Base-by-base conservation (phyloP, 106 monocot genomes). In the Apostasia shenzhenica region DNA sequence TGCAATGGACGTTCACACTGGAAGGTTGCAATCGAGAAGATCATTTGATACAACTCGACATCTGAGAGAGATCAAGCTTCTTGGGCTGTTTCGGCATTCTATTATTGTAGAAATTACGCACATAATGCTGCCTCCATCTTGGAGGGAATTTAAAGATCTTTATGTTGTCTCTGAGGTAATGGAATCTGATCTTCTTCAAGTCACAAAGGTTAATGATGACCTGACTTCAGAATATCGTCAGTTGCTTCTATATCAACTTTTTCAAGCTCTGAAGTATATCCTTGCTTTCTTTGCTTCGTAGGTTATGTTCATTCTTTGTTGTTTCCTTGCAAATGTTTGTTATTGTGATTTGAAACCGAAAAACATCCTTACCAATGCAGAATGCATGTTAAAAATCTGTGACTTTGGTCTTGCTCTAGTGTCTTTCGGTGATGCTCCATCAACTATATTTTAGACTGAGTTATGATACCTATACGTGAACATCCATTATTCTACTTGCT, bases 51-150 rank as follows among this genome's bases (percentile, higher is more conserved):
- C 92, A 43, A 92, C 88, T 26, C 88, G 92, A 53, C 88, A 88
- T 59, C 77, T 92, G 6, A 75, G 92, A 67, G 92, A 92, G 81
- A 88, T 92, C 57, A 92, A 92, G 77, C 73, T 92, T 52, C 85
- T 92, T 39, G 63, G 92, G 76, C 66, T 88, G 58, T 79, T 92
- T 6, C 88, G 83, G 4, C 92, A 92, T 72, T 83, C 92, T 12
- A 88, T 88, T 72, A 61, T 92, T n/a, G 92, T 92, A 6, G 88
- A 92, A 75, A 92, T 92, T 61, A 92, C 83, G 76, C 92, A 92
- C 54, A 92, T 92, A 53, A 88, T 92, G 88, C 85, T 92, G 57
- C 92, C 92, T 45, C 88, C 92, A 11, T 92, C 92, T 3, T 66
- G 88, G 55, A 81, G 88, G 70, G 92, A 92, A 59, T 92, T 92